These are phyloP conservation scores for Aspergillus novofumigatus DNA, from an alignment of 2,329 filamentous ascomycete species.

Conservation along the genomic window DNA sequence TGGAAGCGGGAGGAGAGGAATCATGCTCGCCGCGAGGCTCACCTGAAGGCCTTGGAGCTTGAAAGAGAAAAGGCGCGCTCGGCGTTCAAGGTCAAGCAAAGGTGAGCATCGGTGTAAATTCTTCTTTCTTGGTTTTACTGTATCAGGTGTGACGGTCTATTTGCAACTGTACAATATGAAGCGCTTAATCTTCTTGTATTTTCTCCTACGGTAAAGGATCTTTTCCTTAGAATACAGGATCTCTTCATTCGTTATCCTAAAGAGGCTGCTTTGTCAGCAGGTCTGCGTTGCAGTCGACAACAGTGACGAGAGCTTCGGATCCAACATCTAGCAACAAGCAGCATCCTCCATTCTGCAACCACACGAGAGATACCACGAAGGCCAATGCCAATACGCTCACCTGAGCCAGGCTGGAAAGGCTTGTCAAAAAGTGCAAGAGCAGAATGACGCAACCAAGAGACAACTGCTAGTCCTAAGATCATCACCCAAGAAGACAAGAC, in stretches of 20 bases:
- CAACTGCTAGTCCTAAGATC: not conserved
- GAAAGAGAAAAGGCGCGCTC: conserved; percentile 22
- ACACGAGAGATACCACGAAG: not conserved
- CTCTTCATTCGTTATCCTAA: not conserved
- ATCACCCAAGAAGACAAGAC: not conserved
- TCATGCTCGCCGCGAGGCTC: conserved; percentile 27
- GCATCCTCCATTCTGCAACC: not conserved
- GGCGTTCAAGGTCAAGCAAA: conserved; percentile 12
- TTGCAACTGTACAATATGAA: conserved; percentile 14
- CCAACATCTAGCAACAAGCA: not conserved
- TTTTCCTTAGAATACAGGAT: conserved; percentile 3
- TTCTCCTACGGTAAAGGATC: not conserved
- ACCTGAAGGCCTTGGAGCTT: conserved; percentile 20
- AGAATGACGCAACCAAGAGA: not conserved
- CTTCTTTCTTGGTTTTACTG: not conserved
- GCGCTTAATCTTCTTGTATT: conserved; percentile 5
- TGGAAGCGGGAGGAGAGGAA: conserved; percentile 34
- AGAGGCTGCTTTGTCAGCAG: not conserved
- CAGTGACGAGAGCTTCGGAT: not conserved
- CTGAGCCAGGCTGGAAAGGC: no score
- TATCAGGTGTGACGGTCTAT: not conserved
- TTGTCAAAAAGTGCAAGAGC: not conserved
- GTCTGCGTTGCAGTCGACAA: not conserved
- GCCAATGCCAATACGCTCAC: not conserved
- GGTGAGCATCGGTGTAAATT: conserved; percentile 5